A percentile compares a stretch with the other conserved stretches of the same genome.
Conservation (phyloP, 768 basidiomycete genomes). For the Suillus cothurnatus region DNA sequence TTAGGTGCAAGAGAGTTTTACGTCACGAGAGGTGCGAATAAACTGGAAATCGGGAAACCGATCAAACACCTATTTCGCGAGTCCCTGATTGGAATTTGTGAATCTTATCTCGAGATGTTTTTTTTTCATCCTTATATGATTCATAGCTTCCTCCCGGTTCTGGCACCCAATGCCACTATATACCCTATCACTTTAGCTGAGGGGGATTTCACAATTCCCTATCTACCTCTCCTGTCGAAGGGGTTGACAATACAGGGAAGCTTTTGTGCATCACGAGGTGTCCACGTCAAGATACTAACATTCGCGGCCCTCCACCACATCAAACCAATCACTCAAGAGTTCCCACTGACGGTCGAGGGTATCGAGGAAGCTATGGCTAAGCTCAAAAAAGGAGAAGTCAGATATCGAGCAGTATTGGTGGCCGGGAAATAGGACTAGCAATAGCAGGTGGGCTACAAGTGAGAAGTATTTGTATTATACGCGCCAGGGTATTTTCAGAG, state of each 20-base stretch:
- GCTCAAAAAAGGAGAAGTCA: slow-evolving; percentile 27
- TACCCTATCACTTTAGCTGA: slow-evolving; percentile 30
- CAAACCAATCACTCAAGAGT: slow-evolving; percentile 33
- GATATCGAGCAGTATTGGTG: slow-evolving; percentile 36
- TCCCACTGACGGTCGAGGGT: slow-evolving; percentile 33
- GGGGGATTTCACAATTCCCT: slow-evolving; percentile 25
- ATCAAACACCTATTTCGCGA: slow-evolving; percentile 32
- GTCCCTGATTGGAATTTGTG: slow-evolving; percentile 35
- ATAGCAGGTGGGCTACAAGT: not conserved
- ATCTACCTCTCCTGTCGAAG: slow-evolving; percentile 14
- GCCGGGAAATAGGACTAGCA: not conserved
- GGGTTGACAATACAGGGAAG: slow-evolving; percentile 30
- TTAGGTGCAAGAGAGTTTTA: slow-evolving; percentile 41
- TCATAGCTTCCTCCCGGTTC: slow-evolving; percentile 27
- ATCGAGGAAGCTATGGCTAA: slow-evolving; percentile 31
- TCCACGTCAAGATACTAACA: slow-evolving; percentile 34
- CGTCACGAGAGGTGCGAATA: slow-evolving; percentile 26
- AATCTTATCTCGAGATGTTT: slow-evolving; percentile 9
- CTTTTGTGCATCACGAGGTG: slow-evolving; percentile 26
- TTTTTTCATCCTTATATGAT: not conserved
- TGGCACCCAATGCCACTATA: slow-evolving; percentile 26
- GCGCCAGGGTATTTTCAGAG: not conserved
- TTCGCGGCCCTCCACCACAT: slow-evolving; percentile 36
- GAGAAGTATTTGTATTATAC: not conserved
- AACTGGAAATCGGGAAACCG: slow-evolving; percentile 28